phyloP scores from a whole-genome alignment of 2,329 filamentous ascomycete species.

The Ceratocystis ficicola region DNA sequence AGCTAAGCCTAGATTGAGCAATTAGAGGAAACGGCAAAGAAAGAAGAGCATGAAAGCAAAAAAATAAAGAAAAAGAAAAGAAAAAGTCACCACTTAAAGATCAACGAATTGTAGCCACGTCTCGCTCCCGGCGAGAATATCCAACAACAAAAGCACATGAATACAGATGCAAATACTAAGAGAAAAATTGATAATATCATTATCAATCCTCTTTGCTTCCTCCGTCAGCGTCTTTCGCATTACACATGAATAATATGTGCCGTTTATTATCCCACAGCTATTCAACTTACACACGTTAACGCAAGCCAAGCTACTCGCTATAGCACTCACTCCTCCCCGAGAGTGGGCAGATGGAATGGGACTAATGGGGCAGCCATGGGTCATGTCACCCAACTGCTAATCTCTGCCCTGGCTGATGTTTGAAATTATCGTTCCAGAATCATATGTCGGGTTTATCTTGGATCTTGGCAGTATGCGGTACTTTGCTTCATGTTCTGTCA shows the following conservation, averaged over 20 bases:
- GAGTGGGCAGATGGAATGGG: too few relatives aligned
- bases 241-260: too few relatives aligned
- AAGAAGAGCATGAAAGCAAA: not conserved
- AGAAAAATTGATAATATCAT: not conserved
- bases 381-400: not conserved
- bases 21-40: not conserved
- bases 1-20: not conserved
- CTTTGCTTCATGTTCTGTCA: too few relatives aligned
- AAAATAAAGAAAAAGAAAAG: not conserved
- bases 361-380: not conserved
- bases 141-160: not conserved
- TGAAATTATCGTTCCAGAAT: constrained; percentile 22
- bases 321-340: too few relatives aligned
- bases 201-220: too few relatives aligned
- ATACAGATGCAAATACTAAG: not conserved
- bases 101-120: too few relatives aligned
- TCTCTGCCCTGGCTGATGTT: constrained; percentile 14
- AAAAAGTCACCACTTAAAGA: not conserved
- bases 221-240: too few relatives aligned
- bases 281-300: too few relatives aligned
- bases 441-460: not conserved
- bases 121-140: not conserved
- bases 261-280: too few relatives aligned
- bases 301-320: too few relatives aligned
- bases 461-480: too few relatives aligned